Evolutionary conservation across 306 rosid species (phyloP), one percentile per base, ranked within the genome.

Genomic region (Castanopsis chinensis): DNA sequence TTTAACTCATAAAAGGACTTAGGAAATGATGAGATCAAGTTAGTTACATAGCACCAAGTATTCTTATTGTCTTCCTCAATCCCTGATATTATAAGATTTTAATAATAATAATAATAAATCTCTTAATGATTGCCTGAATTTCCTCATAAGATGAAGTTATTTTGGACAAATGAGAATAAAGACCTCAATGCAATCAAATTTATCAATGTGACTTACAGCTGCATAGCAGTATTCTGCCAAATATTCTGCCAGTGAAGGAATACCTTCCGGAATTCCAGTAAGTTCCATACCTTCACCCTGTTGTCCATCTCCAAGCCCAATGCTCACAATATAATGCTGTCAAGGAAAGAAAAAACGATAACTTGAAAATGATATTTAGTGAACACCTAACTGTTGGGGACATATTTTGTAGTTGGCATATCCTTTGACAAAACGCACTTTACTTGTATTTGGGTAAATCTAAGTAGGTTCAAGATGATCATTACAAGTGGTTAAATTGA

Each of bases 191-290:
- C 10, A 53, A 64, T 63, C 78, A 37, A 27, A 33, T 21, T 30
- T 69, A 70, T 68, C 45, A 61, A 35, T 4, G 23, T 23, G 70
- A 90, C 97, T 90, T 93, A 95, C 99, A 55, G 92, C 51, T 3
- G 80, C 27, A 75, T 89, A 89, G 83, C 98, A 95, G 88, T 95
- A 95, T 75, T 86, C 89, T 55, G 96, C 98, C 90, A 95, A 82
- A 86, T 83, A 95, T 69, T 93, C 93, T 52, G 97, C 87, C 76
- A 73, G 89, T 54, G 97, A 81, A 71, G 99, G 99, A 84, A 95
- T 81, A 60, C 99, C 99, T 55, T 88, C 89, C 28, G 96, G 94
- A 56, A 87, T 67, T 77, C 94, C 96, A 32, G 82, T n/a, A 49
- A 9, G 72, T 72, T 91, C 91, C 80, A 95, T 73, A 74, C 98